Base-by-base conservation (phyloP, 2,329 filamentous ascomycete genomes). In the Alternaria hordeiaustralica region DNA sequence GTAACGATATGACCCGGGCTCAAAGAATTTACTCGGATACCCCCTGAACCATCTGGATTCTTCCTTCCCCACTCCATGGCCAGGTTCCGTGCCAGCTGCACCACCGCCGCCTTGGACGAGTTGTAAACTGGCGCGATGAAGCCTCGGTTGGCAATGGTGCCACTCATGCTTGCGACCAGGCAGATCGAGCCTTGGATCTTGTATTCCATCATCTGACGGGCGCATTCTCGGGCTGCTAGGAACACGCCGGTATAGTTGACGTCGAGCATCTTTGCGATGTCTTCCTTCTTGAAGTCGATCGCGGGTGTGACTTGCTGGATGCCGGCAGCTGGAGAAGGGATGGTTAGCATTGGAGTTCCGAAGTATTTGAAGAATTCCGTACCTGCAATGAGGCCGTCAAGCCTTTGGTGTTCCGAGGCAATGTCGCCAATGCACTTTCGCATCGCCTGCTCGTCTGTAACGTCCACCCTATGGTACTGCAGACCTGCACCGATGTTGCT, bases 291-390 rank as follows among this genome's bases (percentile, higher is more conserved):
- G 78, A 96, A 96, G 43, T 96, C 92, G 61, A 97, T 83, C 1
- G 94, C 93, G 0, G 92, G 81, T 0, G 88, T 92, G 79, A 95
- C 91, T 80, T 96, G 90, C 80, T 96, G 92, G 71, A 93, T 90
- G 1, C 87, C 90, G 0, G 90, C 90, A 0, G 89, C 89, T 78
- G 58, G 44, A 21, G 11, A 33, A n/a, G 18, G 15, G 54, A 13
- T 53, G 46, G 25, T 58, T 20, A 61, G 51, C 23, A n/a, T 49
- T 15, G 33, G 20, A 1, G 10, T 23, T 13, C 10, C 12, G 4
- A 5, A 5, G 13, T 10, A 21, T 2, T 26, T 25, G 8, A 2
- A 28, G 3, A 12, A 41, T 3, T 2, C 64, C 61, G 3, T 68
- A 77, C 75, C 75, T 0, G 89, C 89, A 55, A 97, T 88, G 51